These are phyloP conservation scores for Candida berthetii DNA, from an alignment of 805 yeast genomes.

Conservation along the genomic window DNA sequence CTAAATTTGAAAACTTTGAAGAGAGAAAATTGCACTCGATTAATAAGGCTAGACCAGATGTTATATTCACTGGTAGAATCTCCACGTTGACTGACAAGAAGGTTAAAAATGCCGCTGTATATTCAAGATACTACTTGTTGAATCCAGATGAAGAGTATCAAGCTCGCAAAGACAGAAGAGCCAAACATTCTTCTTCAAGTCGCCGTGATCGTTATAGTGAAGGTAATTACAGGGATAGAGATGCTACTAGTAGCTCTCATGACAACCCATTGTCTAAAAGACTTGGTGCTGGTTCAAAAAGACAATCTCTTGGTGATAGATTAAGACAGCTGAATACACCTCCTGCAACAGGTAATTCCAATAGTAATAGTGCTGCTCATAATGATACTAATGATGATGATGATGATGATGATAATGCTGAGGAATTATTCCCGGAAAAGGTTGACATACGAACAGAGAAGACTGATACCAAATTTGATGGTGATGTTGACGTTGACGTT, in stretches of 20 bases:
- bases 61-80: slow-evolving; percentile 11
- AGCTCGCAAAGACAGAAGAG: no score
- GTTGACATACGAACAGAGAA: not conserved
- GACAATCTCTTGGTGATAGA: not conserved
- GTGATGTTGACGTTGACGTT: not conserved
- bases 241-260: no score
- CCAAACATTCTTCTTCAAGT: no score
- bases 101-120: slow-evolving; percentile 18
- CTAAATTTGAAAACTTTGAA: not conserved
- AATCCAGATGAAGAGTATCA: slow-evolving; percentile 14
- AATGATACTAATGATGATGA: slow-evolving; percentile 1
- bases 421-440: slow-evolving; percentile 12
- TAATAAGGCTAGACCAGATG: slow-evolving; percentile 8
- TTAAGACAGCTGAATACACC: no score
- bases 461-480: not conserved
- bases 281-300: not conserved
- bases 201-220: no score
- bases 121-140: slow-evolving; percentile 20
- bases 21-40: slow-evolving; percentile 7
- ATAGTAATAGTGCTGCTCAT: not conserved
- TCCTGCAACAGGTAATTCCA: no score
- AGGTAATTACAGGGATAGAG: no score
- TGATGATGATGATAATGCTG: slow-evolving; percentile 6
- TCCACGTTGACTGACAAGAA: slow-evolving; percentile 17
- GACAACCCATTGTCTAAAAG: no score